Base-by-base conservation (phyloP, 192 early-diverging fungal genomes). In the Gigaspora rosea region DNA sequence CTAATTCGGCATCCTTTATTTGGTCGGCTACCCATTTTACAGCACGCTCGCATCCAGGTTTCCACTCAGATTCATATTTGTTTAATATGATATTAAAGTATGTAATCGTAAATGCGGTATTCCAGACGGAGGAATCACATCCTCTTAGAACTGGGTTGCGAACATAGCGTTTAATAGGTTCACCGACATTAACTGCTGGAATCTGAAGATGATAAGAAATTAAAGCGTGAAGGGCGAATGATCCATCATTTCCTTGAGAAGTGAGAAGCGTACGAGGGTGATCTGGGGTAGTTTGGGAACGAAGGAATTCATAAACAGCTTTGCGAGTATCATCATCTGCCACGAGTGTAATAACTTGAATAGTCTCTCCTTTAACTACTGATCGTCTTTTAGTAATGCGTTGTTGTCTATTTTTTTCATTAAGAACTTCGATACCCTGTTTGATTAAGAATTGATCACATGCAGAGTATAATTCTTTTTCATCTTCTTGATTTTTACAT, bases 201-300 rank as follows among this genome's bases (percentile, higher is more conserved):
- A 69, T 69, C 27, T 69, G 4, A n/a, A 69, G 49, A 48, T 69
- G 41, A 15, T 69, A 8, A 8, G 67, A 49, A 51, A 69, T 69
- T 50, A 41, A 47, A 5, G 22, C 8, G n/a, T 69, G 46, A 18
- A 69, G 27, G 12, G 7, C 15, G n/a, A 69, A 48, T 69, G 67
- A 69, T 4, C 67, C 67, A 50, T 69, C 49, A 51, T 9, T 4
- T 27, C 22, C 10, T 51, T 69, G 67, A 50, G 67, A 51, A 48
- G 41, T 35, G 22, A 16, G 20, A 22, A 69, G n/a, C 22, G 67
- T 15, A 50, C 12, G 67, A 49, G 49, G 11, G 49, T 47, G 2
- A 27, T 69, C 67, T 15, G 18, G 46, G 16, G 9, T 69, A 27
- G 8, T 13, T 12, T 8, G 2, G 11, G 0, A 10, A 16, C 11